Conservation (phyloP, 352 stramenopile genomes). For the Peronospora destructor region DNA sequence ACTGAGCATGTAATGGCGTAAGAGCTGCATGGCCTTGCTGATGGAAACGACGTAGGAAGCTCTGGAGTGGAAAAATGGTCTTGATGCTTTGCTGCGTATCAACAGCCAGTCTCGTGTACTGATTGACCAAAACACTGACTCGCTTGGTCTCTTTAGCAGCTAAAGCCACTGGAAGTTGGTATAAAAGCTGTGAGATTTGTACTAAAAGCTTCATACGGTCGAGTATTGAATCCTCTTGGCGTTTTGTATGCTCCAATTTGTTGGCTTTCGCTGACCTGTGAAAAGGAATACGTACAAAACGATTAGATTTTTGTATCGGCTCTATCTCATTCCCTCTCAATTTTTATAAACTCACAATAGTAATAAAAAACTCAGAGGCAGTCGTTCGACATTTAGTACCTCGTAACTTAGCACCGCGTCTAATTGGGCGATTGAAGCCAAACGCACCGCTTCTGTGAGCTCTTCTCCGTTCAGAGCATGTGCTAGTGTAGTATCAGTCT, state of each 20-base stretch:
- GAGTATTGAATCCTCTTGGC: constrained; percentile 17
- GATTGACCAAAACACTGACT: constrained; percentile 46
- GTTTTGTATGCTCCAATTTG: constrained; percentile 45
- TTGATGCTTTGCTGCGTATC: constrained; percentile 53
- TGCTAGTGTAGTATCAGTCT: constrained; percentile 40
- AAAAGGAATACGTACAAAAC: neutral
- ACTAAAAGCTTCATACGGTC: constrained; percentile 24
- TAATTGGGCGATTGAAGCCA: constrained; percentile 50
- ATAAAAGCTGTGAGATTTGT: constrained; percentile 52
- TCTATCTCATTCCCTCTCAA: neutral
- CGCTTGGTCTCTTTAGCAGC: constrained; percentile 54
- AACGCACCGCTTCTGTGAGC: constrained; percentile 35
- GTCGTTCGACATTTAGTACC: constrained; percentile 40
- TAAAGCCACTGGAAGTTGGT: constrained; percentile 38
- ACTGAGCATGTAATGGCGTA: constrained; percentile 60
- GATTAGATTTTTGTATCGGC: neutral
- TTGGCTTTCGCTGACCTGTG: constrained; percentile 39
- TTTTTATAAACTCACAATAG: constrained; percentile 35
- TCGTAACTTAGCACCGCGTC: constrained; percentile 51
- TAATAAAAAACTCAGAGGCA: constrained; percentile 37
- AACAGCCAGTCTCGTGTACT: constrained; percentile 42
- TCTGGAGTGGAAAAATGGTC: constrained; percentile 61
- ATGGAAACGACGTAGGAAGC: constrained; percentile 57
- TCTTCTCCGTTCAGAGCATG: constrained; percentile 42
- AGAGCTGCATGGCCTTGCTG: constrained; percentile 45